These are phyloP conservation scores for Neoboletus magnificus DNA, from an alignment of 768 basidiomycete species.

Conservation along the genomic window DNA sequence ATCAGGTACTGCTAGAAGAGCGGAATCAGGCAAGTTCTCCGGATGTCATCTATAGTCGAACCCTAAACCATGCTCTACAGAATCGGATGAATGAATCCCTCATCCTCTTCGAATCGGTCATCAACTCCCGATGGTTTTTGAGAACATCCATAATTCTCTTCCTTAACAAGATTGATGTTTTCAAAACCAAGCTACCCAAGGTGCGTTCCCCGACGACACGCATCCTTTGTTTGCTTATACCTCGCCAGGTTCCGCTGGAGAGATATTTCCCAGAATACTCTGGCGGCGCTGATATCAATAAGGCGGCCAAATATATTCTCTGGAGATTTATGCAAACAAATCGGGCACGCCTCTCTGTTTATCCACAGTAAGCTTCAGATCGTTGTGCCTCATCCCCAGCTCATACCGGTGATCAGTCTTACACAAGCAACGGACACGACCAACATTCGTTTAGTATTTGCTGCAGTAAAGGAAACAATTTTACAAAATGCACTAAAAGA, in stretches of 20 bases:
- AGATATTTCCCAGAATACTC: conserved; percentile 86
- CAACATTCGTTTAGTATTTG: conserved; percentile 79
- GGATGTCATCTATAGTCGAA: background rate
- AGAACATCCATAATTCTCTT: conserved; percentile 65
- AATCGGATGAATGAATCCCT: conserved; percentile 77
- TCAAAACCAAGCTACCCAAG: conserved; percentile 71
- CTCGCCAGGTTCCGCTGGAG: conserved; percentile 62
- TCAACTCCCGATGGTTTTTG: conserved; percentile 79
- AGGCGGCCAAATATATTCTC: conserved; percentile 90
- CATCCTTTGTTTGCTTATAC: background rate
- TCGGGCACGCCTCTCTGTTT: conserved; percentile 77
- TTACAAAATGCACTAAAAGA: conserved; percentile 84
- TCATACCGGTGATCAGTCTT: conserved; percentile 40
- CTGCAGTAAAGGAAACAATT: conserved; percentile 91
- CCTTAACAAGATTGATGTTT: conserved; percentile 72
- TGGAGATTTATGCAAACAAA: conserved; percentile 96
- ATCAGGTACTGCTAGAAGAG: conserved; percentile 68
- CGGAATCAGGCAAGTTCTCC: conserved; percentile 27
- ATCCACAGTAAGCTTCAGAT: conserved; percentile 71
- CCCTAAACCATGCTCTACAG: conserved; percentile 28
- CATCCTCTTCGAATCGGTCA: conserved; percentile 71
- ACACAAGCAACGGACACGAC: conserved; percentile 89
- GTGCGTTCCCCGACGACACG: background rate
- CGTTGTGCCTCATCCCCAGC: background rate
- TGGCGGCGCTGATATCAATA: conserved; percentile 86